Evolutionary conservation across 2,329 filamentous ascomycete genomes (phyloP).

Genomic region (Aspergillus fructus): DNA sequence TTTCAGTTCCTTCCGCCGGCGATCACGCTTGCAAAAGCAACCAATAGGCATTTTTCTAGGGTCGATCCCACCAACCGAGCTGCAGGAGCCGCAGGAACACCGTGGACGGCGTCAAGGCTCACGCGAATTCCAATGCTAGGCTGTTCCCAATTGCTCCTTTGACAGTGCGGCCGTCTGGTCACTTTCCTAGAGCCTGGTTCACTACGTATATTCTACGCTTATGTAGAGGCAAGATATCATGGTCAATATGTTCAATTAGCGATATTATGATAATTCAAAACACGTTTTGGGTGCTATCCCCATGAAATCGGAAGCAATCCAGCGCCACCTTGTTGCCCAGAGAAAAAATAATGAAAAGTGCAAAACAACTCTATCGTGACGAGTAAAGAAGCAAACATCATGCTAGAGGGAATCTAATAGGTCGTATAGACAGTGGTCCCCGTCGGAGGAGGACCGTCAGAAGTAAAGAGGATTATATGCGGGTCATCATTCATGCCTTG

Average conservation of each 20-base stretch:
- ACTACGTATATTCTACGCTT: neutral
- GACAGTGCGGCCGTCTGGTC: neutral
- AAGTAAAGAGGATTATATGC: slow-evolving; percentile 16
- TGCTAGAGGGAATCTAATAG: slow-evolving; percentile 36
- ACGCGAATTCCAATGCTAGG: neutral
- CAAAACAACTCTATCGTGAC: slow-evolving; percentile 25
- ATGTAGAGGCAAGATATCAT: neutral
- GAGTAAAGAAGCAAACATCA: slow-evolving; percentile 23
- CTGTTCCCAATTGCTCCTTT: neutral
- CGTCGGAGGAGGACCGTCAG: slow-evolving; percentile 24
- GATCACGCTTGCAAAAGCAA: neutral
- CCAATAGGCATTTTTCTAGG: neutral
- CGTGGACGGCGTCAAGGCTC: neutral
- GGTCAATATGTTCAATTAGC: slow-evolving; percentile 12
- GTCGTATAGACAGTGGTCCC: slow-evolving; percentile 31
- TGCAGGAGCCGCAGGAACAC: neutral
- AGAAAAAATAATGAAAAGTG: neutral
- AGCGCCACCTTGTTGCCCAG: slow-evolving; percentile 15
- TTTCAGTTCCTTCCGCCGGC: neutral
- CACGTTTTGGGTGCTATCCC: slow-evolving; percentile 6
- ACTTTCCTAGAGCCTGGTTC: neutral
- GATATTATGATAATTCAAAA: slow-evolving; percentile 17
- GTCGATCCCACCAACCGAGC: neutral
- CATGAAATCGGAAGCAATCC: slow-evolving; percentile 18
- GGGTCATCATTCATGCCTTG: slow-evolving; percentile 60